phyloP scores from a whole-genome alignment of 2,329 filamentous ascomycete species.

The Cladosporium velox region DNA sequence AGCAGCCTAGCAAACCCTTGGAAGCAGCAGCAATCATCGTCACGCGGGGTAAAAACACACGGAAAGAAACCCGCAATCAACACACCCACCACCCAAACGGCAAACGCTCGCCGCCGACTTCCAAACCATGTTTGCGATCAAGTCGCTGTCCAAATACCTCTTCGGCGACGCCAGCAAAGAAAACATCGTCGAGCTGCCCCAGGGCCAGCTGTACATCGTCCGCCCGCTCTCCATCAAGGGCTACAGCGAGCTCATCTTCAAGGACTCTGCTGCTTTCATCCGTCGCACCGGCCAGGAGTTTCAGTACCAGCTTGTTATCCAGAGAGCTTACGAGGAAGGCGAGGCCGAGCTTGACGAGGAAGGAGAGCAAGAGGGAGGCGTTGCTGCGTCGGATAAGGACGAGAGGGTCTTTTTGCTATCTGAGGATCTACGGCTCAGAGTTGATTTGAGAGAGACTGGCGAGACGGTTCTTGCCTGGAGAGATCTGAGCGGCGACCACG shows the following conservation, averaged over 20 bases:
- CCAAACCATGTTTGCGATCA: conserved; percentile 38
- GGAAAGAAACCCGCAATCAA: conserved; percentile 2
- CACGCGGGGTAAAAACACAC: conserved; percentile 16
- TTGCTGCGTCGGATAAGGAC: conserved; percentile 80
- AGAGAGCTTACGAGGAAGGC: conserved; percentile 95
- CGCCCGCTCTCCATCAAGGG: conserved; percentile 93
- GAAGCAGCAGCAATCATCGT: conserved; percentile 6
- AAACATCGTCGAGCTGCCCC: conserved; percentile 88
- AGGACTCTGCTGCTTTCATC: conserved; percentile 90
- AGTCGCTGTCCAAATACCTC: conserved; percentile 67
- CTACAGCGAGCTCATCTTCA: conserved; percentile 96
- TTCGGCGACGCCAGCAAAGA: conserved; percentile 89
- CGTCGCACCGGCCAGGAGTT: conserved; percentile 91
- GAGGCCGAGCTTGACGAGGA: conserved; percentile 90
- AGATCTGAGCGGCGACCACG: conserved; percentile 88
- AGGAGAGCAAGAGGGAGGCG: conserved; percentile 63
- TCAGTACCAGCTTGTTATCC: conserved; percentile 95
- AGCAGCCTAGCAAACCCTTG: background rate
- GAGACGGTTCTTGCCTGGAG: conserved; percentile 92
- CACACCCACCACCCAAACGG: background rate
- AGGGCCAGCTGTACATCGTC: conserved; percentile 96
- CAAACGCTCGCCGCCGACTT: background rate
- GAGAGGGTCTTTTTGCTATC: conserved; percentile 98
- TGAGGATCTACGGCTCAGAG: conserved; percentile 83
- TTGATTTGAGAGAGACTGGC: conserved; percentile 75